A percentile compares a stretch with the other conserved stretches of the same genome.
Conservation (phyloP, 345 rosid species). For the Eucalyptus tenuipes region DNA sequence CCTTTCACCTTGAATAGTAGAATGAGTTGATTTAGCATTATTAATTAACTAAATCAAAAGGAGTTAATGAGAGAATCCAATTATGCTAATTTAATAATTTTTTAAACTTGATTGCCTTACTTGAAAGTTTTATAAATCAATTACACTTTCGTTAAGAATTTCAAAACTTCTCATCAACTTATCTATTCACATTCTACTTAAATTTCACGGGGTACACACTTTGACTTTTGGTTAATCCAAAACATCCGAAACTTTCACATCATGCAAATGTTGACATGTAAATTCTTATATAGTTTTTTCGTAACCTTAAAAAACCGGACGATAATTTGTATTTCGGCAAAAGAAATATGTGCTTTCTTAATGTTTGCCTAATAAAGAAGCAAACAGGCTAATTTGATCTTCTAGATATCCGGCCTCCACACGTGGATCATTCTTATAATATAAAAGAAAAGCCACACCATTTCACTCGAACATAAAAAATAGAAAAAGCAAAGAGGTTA, state of each 20-base stretch:
- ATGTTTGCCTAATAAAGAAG: neutral
- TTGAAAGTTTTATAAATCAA: neutral
- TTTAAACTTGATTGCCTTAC: fast-evolving
- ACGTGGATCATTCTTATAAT: neutral
- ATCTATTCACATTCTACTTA: neutral
- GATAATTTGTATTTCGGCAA: neutral
- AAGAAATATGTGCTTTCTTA: neutral
- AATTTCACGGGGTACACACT: fast-evolving
- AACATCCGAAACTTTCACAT: neutral
- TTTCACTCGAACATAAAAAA: neutral
- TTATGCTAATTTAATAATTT: neutral
- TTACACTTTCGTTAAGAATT: neutral
- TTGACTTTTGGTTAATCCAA: neutral
- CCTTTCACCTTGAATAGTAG: neutral
- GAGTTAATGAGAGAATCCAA: neutral
- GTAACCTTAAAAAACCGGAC: fast-evolving
- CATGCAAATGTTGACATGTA: neutral
- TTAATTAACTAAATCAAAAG: neutral
- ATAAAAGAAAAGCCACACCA: neutral
- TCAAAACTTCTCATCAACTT: neutral
- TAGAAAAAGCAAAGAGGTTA: neutral
- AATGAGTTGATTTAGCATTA: neutral
- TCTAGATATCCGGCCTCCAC: neutral
- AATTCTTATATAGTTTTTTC: neutral
- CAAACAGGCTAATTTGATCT: neutral